Percentiles rank a stretch among this genome's conserved stretches.
phyloP scores from a whole-genome alignment of 192 early-diverging fungal genomes.

The Coemansia sp. region DNA sequence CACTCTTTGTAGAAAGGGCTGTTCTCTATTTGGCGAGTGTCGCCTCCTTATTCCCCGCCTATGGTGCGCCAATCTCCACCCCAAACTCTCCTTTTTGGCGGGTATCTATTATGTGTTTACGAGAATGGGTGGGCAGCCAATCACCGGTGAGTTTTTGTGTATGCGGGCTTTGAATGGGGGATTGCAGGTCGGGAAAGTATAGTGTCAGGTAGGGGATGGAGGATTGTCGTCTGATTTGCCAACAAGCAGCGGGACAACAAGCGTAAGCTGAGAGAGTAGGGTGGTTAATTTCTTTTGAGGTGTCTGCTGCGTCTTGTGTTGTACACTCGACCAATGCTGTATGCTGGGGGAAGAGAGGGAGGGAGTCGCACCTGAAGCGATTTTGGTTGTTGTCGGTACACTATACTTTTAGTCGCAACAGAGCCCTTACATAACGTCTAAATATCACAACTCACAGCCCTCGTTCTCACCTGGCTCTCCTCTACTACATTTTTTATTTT shows the following conservation, averaged over 20 bases:
- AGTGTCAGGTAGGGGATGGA: background rate
- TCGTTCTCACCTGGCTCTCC: conserved; percentile 2
- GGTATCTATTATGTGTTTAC: conserved; percentile 3
- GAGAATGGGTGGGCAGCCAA: conserved; percentile 1
- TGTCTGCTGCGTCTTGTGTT: background rate
- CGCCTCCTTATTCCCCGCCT: background rate
- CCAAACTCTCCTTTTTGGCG: background rate
- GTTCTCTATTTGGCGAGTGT: background rate
- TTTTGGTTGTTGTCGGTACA: conserved; percentile 1
- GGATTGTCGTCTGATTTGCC: conserved; percentile 31
- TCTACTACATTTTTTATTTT: background rate
- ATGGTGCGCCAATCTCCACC: conserved; percentile 6
- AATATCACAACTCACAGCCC: background rate
- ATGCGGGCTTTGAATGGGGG: conserved; percentile 11
- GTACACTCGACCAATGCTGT: background rate
- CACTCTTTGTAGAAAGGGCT: background rate
- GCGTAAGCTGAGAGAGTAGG: background rate
- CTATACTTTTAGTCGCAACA: conserved; percentile 14
- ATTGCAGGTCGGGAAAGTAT: conserved; percentile 3
- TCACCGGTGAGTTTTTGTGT: background rate
- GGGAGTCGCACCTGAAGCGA: conserved; percentile 1
- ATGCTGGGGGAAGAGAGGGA: conserved; percentile 1
- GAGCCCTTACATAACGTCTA: conserved; percentile 20
- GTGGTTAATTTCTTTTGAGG: background rate
- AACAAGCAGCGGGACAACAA: conserved; percentile 1